Evolutionary conservation across 768 basidiomycete genomes (phyloP), one percentile per base, ranked within the genome.

Genomic region (Leccinum ochraceum): DNA sequence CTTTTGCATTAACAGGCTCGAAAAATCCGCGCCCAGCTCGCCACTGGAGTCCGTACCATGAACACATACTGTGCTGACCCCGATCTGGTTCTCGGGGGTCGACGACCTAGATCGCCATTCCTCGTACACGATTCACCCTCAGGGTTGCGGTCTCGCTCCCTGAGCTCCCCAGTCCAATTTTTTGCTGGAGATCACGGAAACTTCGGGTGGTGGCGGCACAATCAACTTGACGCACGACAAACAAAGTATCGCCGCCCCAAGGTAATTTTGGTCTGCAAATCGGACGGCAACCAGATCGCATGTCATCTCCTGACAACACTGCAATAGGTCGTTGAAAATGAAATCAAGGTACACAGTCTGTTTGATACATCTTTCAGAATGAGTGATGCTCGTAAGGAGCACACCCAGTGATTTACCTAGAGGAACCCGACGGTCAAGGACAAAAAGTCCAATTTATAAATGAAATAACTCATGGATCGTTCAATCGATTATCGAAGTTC

Each of bases 401-500:
- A 13, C 20, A 48, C 22, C 17, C 30, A 20, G 9, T 24, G 10
- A 3, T 26, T 44, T 16, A 20, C 20, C 44, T 2, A 4, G 13
- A 44, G 28, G 44, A 17, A 14, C 2, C 34, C 20, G 11, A 60
- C 14, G 10, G 17, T 55, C 54, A 5, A 48, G 30, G n/a, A n/a
- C 26, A 39, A 30, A 16, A 52, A 34, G 1, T 32, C 28, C 26
- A 17, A 1, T 46, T 53, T n/a, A 46, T 26, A 56, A 14, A 56
- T 26, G 46, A 24, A 17, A 55, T 50, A 54, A 30, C 53, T 48
- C 37, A 1, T 0, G 39, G 6, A 26, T 17, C 11, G 16, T 44
- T 69, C 62, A 80, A 58, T 80, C 80, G 14, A 81, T 62, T 26
- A 63, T 56, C 56, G 67, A 67, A 14, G 78, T 78, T 28, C 76